Evolutionary conservation across 345 rosid genomes (phyloP), one percentile per base, ranked within the genome.

Genomic region (Trapa bicornis): DNA sequence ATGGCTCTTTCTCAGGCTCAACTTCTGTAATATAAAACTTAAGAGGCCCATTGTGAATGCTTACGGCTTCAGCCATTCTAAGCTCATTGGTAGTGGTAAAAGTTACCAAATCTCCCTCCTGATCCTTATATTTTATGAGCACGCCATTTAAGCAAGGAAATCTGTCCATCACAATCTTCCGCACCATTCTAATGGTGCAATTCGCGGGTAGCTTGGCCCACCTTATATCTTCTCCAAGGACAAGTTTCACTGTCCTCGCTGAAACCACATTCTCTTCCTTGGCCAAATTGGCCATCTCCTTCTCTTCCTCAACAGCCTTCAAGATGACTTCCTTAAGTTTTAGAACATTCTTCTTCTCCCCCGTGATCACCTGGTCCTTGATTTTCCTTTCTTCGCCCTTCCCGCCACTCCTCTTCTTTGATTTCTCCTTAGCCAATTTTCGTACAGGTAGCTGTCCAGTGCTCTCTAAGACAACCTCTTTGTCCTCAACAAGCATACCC

Each of bases 81-180:
- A 94, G 81, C 85, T 94, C 99, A 71, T 87, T 86, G 0, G 89
- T 84, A 14, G 86, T 80, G 47, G 99, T 94, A 48, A 94, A 86
- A 10, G 99, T 94, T 70, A 94, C 81, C 81, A 91, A 75, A 78
- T 94, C 99, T 70, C 97, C 97, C 72, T 94, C 99, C 64, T 78
- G 74, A 68, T 91, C 99, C 83, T 50, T 91, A 70, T 87, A 91
- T 65, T 94, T 94, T 75, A 94, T 76, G 38, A 94, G 89, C 70
- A 85, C 82, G 56, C 91, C 96, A 73, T 70, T 87, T 65, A 87
- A 71, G 47, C 84, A 81, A 0, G 95, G 96, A 80, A 86, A 91
- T 61, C 96, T 89, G 71, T 94, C 91, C 66, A 71, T 77, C 75
- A 89, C 80, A 53, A 94, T 79, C 56, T 94, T 97, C 72, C 92